Evolutionary conservation across 2,329 filamentous ascomycete species (phyloP).

Genomic region (Aspergillus sp.): DNA sequence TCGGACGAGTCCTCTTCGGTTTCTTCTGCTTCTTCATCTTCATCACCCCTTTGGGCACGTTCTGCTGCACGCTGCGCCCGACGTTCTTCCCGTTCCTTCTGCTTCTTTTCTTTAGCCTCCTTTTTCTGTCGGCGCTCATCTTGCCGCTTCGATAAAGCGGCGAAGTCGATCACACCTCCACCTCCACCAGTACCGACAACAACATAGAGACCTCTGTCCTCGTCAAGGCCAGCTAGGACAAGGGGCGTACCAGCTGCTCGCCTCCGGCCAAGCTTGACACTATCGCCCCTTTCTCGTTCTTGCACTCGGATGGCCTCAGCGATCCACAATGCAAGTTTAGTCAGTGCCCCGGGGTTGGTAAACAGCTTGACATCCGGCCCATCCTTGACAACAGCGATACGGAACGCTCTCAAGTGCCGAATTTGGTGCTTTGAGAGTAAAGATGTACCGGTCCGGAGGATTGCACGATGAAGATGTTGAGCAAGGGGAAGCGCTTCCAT

Average conservation of each 20-base stretch:
- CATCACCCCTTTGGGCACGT: slow-evolving; percentile 46
- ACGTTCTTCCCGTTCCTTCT: slow-evolving; percentile 61
- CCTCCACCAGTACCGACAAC: slow-evolving; percentile 91
- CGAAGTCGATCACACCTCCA: slow-evolving; percentile 64
- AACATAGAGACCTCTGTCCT: slow-evolving; percentile 79
- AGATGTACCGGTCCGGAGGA: slow-evolving; percentile 85
- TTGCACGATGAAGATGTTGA: slow-evolving; percentile 84
- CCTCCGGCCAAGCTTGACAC: slow-evolving; percentile 44
- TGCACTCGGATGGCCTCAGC: slow-evolving; percentile 87
- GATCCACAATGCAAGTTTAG: slow-evolving; percentile 91
- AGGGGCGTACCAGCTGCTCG: slow-evolving; percentile 64
- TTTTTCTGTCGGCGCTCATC: slow-evolving; percentile 58
- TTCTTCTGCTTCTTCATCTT: slow-evolving; percentile 59
- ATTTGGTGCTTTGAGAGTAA: slow-evolving; percentile 93
- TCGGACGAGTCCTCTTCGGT: slow-evolving; percentile 48
- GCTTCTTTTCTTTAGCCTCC: slow-evolving; percentile 59
- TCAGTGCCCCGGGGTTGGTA: slow-evolving; percentile 85
- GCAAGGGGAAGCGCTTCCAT: slow-evolving; percentile 77
- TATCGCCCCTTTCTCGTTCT: slow-evolving; percentile 75
- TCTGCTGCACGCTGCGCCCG: slow-evolving; percentile 53
- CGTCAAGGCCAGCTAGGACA: slow-evolving; percentile 85
- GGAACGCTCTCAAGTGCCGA: slow-evolving; percentile 84
- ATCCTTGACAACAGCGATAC: slow-evolving; percentile 93
- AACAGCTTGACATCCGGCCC: slow-evolving; percentile 89
- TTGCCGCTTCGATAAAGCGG: slow-evolving; percentile 64